phyloP scores from a whole-genome alignment of 768 basidiomycete species.

The Hygrocybe coccinea region DNA sequence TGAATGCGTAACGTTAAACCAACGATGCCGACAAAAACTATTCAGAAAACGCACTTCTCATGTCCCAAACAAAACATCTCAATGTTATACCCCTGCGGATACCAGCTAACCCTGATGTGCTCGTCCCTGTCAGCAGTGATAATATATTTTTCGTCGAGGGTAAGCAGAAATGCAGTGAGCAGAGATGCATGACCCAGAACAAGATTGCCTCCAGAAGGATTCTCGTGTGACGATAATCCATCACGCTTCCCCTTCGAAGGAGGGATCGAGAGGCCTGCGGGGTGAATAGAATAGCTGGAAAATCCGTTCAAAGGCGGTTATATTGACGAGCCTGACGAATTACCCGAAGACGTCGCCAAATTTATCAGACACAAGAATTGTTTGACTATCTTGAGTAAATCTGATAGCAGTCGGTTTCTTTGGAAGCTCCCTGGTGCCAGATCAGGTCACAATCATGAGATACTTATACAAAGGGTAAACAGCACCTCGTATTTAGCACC shows the following conservation, averaged over 20 bases:
- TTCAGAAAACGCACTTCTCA: constrained; percentile 53
- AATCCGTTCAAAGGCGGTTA: neutral
- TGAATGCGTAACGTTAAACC: constrained; percentile 24
- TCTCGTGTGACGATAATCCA: constrained; percentile 57
- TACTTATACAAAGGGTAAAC: neutral
- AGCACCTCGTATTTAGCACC: constrained; percentile 60
- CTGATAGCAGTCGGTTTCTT: constrained; percentile 74
- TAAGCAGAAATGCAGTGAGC: constrained; percentile 67
- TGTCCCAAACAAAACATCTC: constrained; percentile 87
- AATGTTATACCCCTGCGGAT: constrained; percentile 78
- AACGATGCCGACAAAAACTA: neutral
- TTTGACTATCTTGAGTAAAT: constrained; percentile 57
- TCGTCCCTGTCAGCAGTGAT: constrained; percentile 93
- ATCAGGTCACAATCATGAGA: neutral
- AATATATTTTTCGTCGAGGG: constrained; percentile 64
- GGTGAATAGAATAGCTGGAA: constrained; percentile 58
- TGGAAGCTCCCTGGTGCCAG: constrained; percentile 58
- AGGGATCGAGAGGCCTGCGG: constrained; percentile 24
- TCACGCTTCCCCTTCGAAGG: constrained; percentile 33
- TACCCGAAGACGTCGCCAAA: constrained; percentile 92
- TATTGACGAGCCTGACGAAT: neutral
- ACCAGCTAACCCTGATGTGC: constrained; percentile 89
- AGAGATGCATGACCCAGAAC: constrained; percentile 87
- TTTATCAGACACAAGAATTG: constrained; percentile 84
- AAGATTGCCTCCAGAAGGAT: constrained; percentile 62